Percentiles rank a stretch among this genome's conserved stretches.
These are phyloP conservation scores for Phytophthora agathidicida DNA, from an alignment of 352 stramenopile genomes.

Conservation along the genomic window DNA sequence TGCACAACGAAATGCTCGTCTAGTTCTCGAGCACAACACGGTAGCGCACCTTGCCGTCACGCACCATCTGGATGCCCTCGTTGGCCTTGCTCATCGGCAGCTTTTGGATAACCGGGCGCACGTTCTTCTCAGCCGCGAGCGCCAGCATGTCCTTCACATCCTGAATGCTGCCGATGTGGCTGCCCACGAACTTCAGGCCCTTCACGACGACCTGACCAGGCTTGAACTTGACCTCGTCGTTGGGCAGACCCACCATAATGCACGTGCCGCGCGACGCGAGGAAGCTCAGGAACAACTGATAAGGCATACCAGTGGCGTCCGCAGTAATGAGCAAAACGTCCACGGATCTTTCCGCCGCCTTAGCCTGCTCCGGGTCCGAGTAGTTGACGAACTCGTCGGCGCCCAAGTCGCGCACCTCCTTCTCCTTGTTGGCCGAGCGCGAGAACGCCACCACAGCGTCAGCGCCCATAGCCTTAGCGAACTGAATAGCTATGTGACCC, in stretches of 20 bases:
- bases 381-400: conserved; percentile 69
- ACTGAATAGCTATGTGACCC: conserved; percentile 86
- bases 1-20: background rate
- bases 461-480: conserved; percentile 71
- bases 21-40: conserved; percentile 59
- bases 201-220: conserved; percentile 51
- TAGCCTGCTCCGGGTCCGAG: conserved; percentile 41
- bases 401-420: conserved; percentile 54
- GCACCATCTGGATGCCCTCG: conserved; percentile 50
- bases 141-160: conserved; percentile 88
- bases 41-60: conserved; percentile 44
- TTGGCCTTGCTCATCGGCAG: conserved; percentile 56
- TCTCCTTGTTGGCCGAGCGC: conserved; percentile 62
- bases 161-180: conserved; percentile 74
- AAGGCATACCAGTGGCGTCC: conserved; percentile 53
- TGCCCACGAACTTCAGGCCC: conserved; percentile 61
- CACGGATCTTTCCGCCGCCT: conserved; percentile 40
- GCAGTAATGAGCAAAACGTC: conserved; percentile 81
- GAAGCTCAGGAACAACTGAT: conserved; percentile 55
- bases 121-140: conserved; percentile 73
- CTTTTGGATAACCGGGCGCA: conserved; percentile 58
- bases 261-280: conserved; percentile 60
- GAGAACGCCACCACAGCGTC: conserved; percentile 72
- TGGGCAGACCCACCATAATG: conserved; percentile 70
- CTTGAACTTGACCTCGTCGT: conserved; percentile 63